These are phyloP conservation scores for Lathyrus oleraceus DNA, from an alignment of 306 rosid genomes.

Conservation along the genomic window DNA sequence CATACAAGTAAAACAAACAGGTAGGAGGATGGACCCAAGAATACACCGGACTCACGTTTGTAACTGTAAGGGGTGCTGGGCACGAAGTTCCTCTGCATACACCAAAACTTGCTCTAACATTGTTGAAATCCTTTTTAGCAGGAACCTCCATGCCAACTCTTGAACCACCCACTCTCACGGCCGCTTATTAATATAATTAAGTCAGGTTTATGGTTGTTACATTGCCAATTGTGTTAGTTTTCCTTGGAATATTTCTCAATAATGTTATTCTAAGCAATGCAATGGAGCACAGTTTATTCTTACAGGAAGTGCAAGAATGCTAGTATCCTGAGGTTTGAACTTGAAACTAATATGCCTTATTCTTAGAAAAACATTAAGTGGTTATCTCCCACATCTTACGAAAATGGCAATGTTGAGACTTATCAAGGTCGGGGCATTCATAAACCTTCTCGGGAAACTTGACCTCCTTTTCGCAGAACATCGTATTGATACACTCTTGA, in stretches of 20 bases:
- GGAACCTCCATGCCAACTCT: slow-evolving; percentile 64
- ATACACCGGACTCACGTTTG: slow-evolving; percentile 81
- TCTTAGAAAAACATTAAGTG: no score
- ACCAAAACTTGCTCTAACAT: slow-evolving; percentile 76
- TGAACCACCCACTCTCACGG: slow-evolving; percentile 37
- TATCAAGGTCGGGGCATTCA: no score
- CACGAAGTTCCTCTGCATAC: slow-evolving; percentile 91
- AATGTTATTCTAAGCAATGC: neutral
- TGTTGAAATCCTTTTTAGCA: slow-evolving; percentile 66
- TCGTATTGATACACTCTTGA: no score
- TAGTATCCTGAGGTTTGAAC: neutral
- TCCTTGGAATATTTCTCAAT: neutral
- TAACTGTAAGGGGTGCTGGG: slow-evolving; percentile 87
- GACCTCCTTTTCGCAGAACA: no score
- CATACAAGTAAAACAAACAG: slow-evolving; percentile 42
- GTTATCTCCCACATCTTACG: no score
- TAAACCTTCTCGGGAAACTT: no score
- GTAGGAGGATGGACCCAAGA: slow-evolving; percentile 98
- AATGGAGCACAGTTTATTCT: neutral
- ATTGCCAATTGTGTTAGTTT: neutral
- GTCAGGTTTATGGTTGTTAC: slow-evolving; percentile 28
- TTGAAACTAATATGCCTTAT: no score
- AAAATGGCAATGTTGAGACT: no score
- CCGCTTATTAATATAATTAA: slow-evolving; percentile 10
- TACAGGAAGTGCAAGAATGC: neutral